A percentile compares a stretch with the other conserved stretches of the same genome.
phyloP scores from a whole-genome alignment of 179 eudicot genomes.

The Silene vulgaris region DNA sequence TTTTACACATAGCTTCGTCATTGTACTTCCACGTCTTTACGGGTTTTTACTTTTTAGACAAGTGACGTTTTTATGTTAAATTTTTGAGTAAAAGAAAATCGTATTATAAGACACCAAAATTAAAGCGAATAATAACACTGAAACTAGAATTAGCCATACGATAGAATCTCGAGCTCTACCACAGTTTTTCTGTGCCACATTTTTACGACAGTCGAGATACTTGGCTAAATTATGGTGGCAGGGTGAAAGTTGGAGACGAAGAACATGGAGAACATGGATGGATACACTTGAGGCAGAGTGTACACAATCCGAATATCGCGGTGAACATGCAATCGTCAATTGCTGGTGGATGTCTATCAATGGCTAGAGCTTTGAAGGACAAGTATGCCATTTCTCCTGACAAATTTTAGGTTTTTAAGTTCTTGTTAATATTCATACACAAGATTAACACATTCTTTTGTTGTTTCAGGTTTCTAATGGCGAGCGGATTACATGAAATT shows the following conservation, averaged over 20 bases:
- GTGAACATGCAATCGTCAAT: constrained; percentile 79
- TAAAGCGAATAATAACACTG: neutral
- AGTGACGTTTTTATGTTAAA: too few relatives aligned
- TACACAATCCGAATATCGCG: constrained; percentile 88
- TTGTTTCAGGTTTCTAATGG: constrained; percentile 55
- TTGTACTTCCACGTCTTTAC: constrained; percentile 6
- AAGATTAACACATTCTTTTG: neutral
- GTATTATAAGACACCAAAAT: neutral
- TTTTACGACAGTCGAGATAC: neutral
- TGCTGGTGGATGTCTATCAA: constrained; percentile 61
- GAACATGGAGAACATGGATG: constrained; percentile 64
- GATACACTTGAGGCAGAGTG: constrained; percentile 80
- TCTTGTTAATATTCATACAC: too few relatives aligned
- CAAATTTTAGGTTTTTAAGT: neutral
- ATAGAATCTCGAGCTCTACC: too few relatives aligned
- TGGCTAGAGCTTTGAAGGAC: constrained; percentile 48
- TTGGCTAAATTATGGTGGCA: constrained; percentile 15
- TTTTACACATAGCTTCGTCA: too few relatives aligned
- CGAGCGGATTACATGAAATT: constrained; percentile 48
- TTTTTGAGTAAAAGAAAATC: too few relatives aligned
- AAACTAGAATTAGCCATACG: neutral
- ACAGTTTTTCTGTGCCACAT: too few relatives aligned
- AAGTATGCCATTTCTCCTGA: constrained; percentile 34
- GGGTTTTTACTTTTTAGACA: too few relatives aligned
- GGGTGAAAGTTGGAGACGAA: constrained; percentile 64